A percentile compares a stretch with the other conserved stretches of the same genome.
phyloP scores from a whole-genome alignment of 179 eudicot genomes.

The Silene noctiflora region DNA sequence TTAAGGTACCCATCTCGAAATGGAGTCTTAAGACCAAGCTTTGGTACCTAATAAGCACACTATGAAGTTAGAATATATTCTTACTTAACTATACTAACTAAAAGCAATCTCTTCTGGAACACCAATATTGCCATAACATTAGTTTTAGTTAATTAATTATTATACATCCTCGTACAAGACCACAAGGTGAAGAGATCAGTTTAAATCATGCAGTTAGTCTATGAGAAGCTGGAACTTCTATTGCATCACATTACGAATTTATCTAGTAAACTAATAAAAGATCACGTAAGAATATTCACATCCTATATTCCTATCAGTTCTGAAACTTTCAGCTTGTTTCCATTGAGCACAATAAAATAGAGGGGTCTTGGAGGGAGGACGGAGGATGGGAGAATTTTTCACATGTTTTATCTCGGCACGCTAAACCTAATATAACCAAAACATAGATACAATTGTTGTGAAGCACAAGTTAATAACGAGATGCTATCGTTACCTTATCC shows the following conservation, averaged over 20 bases:
- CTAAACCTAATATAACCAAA: neutral
- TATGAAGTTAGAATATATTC: constrained; percentile 18
- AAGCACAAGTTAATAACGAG: neutral
- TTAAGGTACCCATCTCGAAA: constrained; percentile 89
- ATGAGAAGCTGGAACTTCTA: neutral
- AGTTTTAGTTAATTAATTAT: neutral
- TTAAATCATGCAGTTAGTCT: neutral
- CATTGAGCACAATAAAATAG: neutral
- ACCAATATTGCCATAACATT: neutral
- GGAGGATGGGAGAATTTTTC: neutral
- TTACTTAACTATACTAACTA: neutral
- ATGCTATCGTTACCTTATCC: constrained; percentile 54
- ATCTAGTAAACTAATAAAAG: neutral
- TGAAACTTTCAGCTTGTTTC: neutral
- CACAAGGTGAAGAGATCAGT: neutral
- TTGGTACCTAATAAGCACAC: constrained; percentile 59
- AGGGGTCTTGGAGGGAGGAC: neutral
- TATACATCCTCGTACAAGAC: neutral
- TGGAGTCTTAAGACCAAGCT: constrained; percentile 85
- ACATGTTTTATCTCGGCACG: neutral
- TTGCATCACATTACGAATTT: neutral
- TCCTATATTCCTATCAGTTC: neutral
- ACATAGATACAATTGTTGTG: neutral
- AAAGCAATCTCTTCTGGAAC: neutral
- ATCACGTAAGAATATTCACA: neutral